Evolutionary conservation across 495 filamentous ascomycete genomes (phyloP).

Genomic region (Penicillium canescens): DNA sequence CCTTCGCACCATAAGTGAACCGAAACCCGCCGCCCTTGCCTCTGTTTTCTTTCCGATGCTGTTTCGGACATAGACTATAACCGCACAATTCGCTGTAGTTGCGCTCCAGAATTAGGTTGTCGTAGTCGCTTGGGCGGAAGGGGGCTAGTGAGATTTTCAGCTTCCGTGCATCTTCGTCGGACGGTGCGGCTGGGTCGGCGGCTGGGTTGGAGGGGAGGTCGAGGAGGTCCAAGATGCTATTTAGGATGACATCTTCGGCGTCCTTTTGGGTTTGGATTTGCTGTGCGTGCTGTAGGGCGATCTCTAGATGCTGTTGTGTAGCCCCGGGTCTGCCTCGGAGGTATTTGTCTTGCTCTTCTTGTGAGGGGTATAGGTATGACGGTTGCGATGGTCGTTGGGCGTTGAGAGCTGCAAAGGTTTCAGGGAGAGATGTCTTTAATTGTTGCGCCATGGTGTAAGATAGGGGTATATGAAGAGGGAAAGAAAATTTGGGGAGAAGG

Average conservation of each 20-base stretch:
- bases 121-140: constrained; percentile 88
- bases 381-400: constrained; percentile 25
- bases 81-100: constrained; percentile 79
- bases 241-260: constrained; percentile 69
- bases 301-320: constrained; percentile 55
- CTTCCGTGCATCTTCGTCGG: constrained; percentile 49
- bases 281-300: constrained; percentile 78
- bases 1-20: constrained; percentile 48
- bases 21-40: constrained; percentile 41
- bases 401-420: constrained; percentile 38
- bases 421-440: constrained; percentile 55
- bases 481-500: neutral
- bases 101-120: constrained; percentile 81
- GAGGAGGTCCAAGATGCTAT: constrained; percentile 65
- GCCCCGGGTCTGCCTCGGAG: constrained; percentile 37
- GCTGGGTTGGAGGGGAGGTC: constrained; percentile 53
- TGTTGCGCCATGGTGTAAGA: constrained; percentile 18
- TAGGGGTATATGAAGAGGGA: too few species aligned
- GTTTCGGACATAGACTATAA: constrained; percentile 71
- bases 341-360: constrained; percentile 33
- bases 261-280: constrained; percentile 76
- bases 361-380: constrained; percentile 26
- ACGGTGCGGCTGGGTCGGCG: constrained; percentile 59
- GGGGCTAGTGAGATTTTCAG: constrained; percentile 60
- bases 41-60: constrained; percentile 47